These are phyloP conservation scores for Ambrosiella xylebori DNA, from an alignment of 2,329 filamentous ascomycete species.

Conservation along the genomic window DNA sequence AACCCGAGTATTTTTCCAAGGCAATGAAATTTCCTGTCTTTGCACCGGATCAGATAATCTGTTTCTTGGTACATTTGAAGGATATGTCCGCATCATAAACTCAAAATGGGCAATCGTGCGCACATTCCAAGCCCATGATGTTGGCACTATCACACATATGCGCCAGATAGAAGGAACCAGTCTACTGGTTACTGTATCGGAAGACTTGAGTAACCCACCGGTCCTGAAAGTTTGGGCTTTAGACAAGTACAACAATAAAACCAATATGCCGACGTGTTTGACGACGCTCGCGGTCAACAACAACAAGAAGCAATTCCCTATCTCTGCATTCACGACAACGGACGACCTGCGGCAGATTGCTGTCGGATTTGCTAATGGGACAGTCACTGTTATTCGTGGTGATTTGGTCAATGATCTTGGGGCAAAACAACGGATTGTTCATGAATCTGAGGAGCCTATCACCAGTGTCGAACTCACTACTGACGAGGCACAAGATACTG, in stretches of 20 bases:
- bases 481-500: constrained; percentile 40
- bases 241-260: constrained; percentile 88
- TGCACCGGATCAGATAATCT: constrained; percentile 78
- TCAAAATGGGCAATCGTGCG: constrained; percentile 72
- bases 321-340: constrained; percentile 75
- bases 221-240: constrained; percentile 94
- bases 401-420: constrained; percentile 92
- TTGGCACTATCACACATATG: constrained; percentile 71
- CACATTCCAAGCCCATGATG: constrained; percentile 73
- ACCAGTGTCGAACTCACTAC: constrained; percentile 69
- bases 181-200: constrained; percentile 68
- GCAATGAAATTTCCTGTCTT: constrained; percentile 65
- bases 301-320: constrained; percentile 82
- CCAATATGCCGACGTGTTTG: constrained; percentile 70
- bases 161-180: constrained; percentile 79
- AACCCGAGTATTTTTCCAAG: constrained; percentile 60
- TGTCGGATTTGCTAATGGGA: constrained; percentile 87
- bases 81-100: constrained; percentile 73
- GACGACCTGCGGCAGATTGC: constrained; percentile 85
- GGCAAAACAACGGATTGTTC: constrained; percentile 82
- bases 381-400: constrained; percentile 82
- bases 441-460: constrained; percentile 91
- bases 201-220: constrained; percentile 76
- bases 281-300: constrained; percentile 78
- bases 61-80: constrained; percentile 74